Conservation (phyloP, 768 basidiomycete species). For the Leccinellum rugosiceps region DNA sequence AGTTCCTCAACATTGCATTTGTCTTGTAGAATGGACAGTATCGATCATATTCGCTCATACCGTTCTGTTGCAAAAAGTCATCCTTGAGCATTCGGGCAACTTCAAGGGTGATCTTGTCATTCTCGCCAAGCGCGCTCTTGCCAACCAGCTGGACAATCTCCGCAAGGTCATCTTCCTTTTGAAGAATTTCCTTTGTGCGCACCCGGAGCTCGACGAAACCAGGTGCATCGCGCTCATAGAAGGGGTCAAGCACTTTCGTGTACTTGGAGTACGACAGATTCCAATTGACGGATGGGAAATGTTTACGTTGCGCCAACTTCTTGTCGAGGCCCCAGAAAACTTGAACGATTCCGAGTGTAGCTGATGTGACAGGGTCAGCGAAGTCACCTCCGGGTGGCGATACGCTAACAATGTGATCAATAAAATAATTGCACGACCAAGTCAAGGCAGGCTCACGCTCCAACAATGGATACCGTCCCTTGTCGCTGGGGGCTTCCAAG, state of each 20-base stretch:
- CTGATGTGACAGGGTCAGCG: constrained; percentile 96
- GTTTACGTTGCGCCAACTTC: constrained; percentile 97
- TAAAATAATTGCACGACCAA: background rate
- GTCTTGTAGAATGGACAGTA: constrained; percentile 99
- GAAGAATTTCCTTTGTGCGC: constrained; percentile 93
- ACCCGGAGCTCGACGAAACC: constrained; percentile 95
- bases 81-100: constrained; percentile 97
- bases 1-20: constrained; percentile 90
- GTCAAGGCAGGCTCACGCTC: constrained; percentile 70
- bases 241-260: constrained; percentile 86
- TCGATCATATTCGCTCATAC: constrained; percentile 96
- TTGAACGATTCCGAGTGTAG: constrained; percentile 97
- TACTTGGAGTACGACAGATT: constrained; percentile 99
- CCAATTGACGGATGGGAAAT: constrained; percentile 99
- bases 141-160: constrained; percentile 99
- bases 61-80: constrained; percentile 97
- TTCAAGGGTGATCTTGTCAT: constrained; percentile 97
- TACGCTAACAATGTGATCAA: constrained; percentile 52
- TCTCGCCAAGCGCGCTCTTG: constrained; percentile 95
- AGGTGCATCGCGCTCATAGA: constrained; percentile 87
- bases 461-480: constrained; percentile 97
- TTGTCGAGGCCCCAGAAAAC: constrained; percentile 99
- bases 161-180: constrained; percentile 97
- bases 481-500: constrained; percentile 83
- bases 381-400: constrained; percentile 99